Conservation (phyloP, 78 protist species). For the Chrysochromulina parva region DNA sequence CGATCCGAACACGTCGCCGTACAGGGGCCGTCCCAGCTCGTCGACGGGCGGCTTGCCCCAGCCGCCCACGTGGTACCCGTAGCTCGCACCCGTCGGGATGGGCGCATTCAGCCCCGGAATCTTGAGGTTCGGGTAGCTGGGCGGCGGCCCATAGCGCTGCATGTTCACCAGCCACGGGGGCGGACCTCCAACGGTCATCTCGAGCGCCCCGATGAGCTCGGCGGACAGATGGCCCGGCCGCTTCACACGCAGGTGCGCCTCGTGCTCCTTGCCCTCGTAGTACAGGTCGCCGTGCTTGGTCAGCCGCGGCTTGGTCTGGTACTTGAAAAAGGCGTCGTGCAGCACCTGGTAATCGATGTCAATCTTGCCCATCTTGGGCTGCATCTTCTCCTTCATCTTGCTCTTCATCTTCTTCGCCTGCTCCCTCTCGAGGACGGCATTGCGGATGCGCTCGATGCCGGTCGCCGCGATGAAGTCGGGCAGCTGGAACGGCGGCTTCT, state of each 20-base stretch:
- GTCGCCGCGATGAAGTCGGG: slow-evolving; percentile 97
- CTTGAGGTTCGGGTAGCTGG: slow-evolving; percentile 92
- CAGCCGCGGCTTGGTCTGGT: slow-evolving; percentile 85
- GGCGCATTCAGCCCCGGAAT: slow-evolving; percentile 98
- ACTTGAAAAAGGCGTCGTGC: slow-evolving; percentile 92
- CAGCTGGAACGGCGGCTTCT: slow-evolving; percentile 87
- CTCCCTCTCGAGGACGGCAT: slow-evolving; percentile 66
- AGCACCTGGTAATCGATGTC: slow-evolving; percentile 88
- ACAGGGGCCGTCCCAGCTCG: slow-evolving; percentile 74
- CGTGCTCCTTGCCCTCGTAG: slow-evolving; percentile 62
- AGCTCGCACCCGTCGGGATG: slow-evolving; percentile 90
- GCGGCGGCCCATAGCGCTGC: slow-evolving; percentile 95
- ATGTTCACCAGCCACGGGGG: slow-evolving; percentile 98
- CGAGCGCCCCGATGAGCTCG: slow-evolving; percentile 44
- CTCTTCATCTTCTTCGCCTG: slow-evolving; percentile 56
- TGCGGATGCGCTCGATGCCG: slow-evolving; percentile 91
- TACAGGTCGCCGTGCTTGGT: slow-evolving; percentile 72
- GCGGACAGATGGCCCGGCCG: slow-evolving; percentile 45
- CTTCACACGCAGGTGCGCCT: slow-evolving; percentile 32
- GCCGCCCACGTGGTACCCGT: slow-evolving; percentile 82
- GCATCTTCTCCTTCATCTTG: slow-evolving; percentile 13
- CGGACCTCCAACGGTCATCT: slow-evolving; percentile 70
- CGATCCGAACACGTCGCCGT: slow-evolving; percentile 80
- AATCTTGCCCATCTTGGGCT: slow-evolving; percentile 84
- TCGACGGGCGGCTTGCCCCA: slow-evolving; percentile 97